phyloP scores from a whole-genome alignment of 805 yeast genomes.

The Tetrapisispora namnaoensis region DNA sequence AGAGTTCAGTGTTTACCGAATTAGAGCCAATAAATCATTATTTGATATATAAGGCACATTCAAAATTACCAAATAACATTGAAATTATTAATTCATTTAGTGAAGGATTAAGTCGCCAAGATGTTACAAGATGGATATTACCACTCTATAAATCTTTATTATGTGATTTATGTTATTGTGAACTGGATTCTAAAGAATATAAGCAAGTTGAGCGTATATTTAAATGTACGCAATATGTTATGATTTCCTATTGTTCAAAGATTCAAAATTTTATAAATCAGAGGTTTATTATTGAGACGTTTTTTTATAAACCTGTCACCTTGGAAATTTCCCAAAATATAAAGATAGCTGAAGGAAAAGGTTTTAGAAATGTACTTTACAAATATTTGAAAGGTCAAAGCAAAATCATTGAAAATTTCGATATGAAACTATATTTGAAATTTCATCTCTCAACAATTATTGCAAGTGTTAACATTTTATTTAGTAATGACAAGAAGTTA shows the following conservation, averaged over 20 bases:
- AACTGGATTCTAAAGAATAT: constrained; percentile 1
- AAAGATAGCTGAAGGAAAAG: not conserved
- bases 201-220: constrained; percentile 3
- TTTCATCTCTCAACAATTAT: not conserved
- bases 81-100: constrained; percentile 9
- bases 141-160: constrained; percentile 11
- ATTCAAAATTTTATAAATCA: not conserved
- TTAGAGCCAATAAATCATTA: constrained; percentile 5
- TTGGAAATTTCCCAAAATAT: not conserved
- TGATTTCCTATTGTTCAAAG: constrained; percentile 13
- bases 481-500: not conserved
- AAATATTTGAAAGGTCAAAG: not conserved
- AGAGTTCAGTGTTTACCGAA: not conserved
- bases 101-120: constrained; percentile 9
- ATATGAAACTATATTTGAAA: not conserved
- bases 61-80: not conserved
- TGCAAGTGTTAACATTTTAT: not conserved
- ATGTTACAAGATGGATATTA: constrained; percentile 10
- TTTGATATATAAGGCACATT: not conserved
- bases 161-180: not conserved
- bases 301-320: not conserved
- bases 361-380: not conserved
- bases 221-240: constrained; percentile 13
- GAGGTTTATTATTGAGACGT: not conserved
- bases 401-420: not conserved